Conservation (phyloP, 176 grass and related monocot genomes). For the Oryza brachyantha region DNA sequence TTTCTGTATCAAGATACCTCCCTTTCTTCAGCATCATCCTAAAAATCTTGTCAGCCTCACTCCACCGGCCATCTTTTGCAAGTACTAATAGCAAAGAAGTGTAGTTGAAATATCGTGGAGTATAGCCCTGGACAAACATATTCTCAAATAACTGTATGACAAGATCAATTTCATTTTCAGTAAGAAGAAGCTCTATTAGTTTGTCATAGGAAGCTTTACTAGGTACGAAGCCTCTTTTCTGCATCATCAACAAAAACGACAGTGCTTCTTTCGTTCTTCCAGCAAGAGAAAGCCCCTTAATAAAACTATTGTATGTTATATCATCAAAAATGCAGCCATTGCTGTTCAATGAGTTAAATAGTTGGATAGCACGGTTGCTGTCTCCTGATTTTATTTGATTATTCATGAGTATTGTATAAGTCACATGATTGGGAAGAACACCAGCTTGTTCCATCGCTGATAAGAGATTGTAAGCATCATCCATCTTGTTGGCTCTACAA, state of each 20-base stretch:
- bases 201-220: conserved; percentile 36
- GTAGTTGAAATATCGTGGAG: neutral
- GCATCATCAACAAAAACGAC: conserved; percentile 42
- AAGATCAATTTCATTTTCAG: conserved; percentile 15
- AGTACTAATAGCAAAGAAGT: conserved; percentile 6
- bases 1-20: neutral
- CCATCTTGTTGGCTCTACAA: conserved; percentile 39
- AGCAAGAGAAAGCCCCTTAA: conserved; percentile 21
- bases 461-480: conserved; percentile 35
- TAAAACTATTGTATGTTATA: conserved; percentile 25
- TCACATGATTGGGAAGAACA: conserved; percentile 38
- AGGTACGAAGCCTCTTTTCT: conserved; percentile 37
- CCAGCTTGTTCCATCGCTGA: conserved; percentile 32
- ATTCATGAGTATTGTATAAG: conserved; percentile 39
- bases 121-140: conserved; percentile 32
- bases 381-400: conserved; percentile 29
- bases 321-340: conserved; percentile 14
- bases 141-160: conserved; percentile 30
- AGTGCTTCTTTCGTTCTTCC: conserved; percentile 31
- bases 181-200: conserved; percentile 27
- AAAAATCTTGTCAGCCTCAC: neutral
- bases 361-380: conserved; percentile 27
- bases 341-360: conserved; percentile 37
- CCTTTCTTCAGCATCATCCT: neutral
- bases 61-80: neutral